Base-by-base conservation (phyloP, 148 eudicot species). In the Rhododendron vialii region DNA sequence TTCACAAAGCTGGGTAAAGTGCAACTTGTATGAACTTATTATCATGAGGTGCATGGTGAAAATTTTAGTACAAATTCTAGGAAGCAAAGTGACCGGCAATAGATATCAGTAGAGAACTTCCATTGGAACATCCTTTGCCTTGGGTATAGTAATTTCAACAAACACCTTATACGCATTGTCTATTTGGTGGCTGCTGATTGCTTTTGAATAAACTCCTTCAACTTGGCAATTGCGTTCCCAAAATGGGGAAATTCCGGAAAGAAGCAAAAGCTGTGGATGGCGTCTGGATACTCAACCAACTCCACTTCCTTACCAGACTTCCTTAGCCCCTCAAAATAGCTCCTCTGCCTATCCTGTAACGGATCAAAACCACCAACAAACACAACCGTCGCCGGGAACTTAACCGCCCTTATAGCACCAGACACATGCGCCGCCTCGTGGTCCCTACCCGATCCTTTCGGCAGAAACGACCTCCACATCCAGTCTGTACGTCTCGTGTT, bases 401-500 rank as follows among this genome's bases (percentile, higher is more conserved):
- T 82, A 14, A 85, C 33, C n/a, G 28, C 87, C 86, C 35, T 35
- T 2, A 10, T 14, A 3, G 73, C 65, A 18, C 90, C 84, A 17
- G 86, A 78, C 61, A 92, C 89, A 12, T 88, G 86, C 0, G 61
- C 71, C 0, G 86, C 88, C 65, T 88, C 92, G n/a, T 92, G 92
- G 50, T 92, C 86, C 7, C 94, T 86, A 45, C 85, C 84, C 35
- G 91, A 82, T 38, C 92, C 92, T 3, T 8, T 53, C 2, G 94
- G 94, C 81, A 92, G 57, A 86, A 91, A 91, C 0, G 90, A 90
- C 86, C 86, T 89, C 94, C 93, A 92, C 45, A 48, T 86, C 53
- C 88, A 86, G 84, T 91, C 91, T 2, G 91, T 83, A 28, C 55
- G 65, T 22, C 41, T 36, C 63, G 88, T 75, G 30, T 57, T 69